Evolutionary conservation across 78 protist species (phyloP), one percentile per base, ranked within the genome.

Genomic region (Dictyostelium capitatum): DNA sequence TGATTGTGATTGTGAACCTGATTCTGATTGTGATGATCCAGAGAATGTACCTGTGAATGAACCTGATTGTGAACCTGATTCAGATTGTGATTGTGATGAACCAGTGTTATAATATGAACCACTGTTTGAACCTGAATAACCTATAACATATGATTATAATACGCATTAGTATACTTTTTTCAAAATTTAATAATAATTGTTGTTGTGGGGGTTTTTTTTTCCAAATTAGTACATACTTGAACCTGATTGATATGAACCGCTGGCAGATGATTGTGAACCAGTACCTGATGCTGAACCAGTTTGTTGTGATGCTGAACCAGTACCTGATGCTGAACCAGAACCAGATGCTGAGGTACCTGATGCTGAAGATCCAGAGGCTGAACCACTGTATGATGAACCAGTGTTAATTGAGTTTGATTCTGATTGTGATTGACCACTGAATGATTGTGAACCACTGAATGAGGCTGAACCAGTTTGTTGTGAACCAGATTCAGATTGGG

Each of bases 241-340:
- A 37, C 43, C 43, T 37, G 43, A 37, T 37, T 37, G 43, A 2
- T 37, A 37, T 37, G 43, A 37, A 37, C 43, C 43, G 2, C 54
- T 54, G 6, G 48, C 9, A 6, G 10, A 6, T 6, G 53, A 6
- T 25, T 51, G 43, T 7, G 87, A 50, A 32, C 79, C 92, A 46
- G 74, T 80, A 77, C 99, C 99, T 15, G 95, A 97, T 6, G 90
- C 95, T 25, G 91, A 62, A 25, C 97, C 99, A n/a, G 64, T 56
- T 56, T 56, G 64, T 56, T 8, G 17, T 20, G n/a, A 20, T 20
- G 64, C 64, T 20, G 64, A 20, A 56, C 64, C 59, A 53, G 23
- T 53, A 56, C 64, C 64, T 14, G 59, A 53, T 56, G 17, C 28
- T 3, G 59, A 53, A 15, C 19, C 59, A 53, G 64, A 56, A 56